Conservation (phyloP, 352 stramenopile species). For the Globisporangium cederbergense region DNA sequence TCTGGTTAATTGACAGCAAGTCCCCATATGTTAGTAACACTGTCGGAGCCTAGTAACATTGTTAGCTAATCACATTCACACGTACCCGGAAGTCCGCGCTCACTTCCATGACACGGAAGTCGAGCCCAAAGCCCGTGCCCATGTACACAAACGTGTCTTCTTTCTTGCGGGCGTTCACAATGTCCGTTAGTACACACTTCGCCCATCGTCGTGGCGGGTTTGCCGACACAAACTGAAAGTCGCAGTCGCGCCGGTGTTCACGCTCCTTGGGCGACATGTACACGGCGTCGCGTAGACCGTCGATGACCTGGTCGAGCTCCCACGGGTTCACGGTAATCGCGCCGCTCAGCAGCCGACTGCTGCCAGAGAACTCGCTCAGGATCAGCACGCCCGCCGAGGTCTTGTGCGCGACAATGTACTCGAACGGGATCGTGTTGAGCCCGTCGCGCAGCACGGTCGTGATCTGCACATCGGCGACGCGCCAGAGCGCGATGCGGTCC, state of each 20-base stretch:
- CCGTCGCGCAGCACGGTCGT: conserved; percentile 72
- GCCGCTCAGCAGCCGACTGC: conserved; percentile 93
- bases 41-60: neutral
- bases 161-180: conserved; percentile 76
- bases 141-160: conserved; percentile 83
- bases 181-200: conserved; percentile 70
- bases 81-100: conserved; percentile 87
- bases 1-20: conserved; percentile 24
- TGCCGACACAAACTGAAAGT: conserved; percentile 72
- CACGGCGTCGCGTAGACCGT: conserved; percentile 63
- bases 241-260: conserved; percentile 67
- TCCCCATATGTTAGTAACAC: neutral
- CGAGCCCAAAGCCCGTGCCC: conserved; percentile 93
- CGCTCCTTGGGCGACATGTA: conserved; percentile 73
- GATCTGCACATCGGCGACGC: conserved; percentile 71
- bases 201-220: conserved; percentile 72
- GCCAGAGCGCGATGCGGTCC: conserved; percentile 72
- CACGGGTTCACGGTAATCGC: conserved; percentile 97
- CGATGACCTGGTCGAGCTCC: conserved; percentile 87
- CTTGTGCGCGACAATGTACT: conserved; percentile 81
- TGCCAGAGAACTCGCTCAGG: conserved; percentile 97
- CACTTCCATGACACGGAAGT: conserved; percentile 96
- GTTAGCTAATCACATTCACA: conserved; percentile 19
- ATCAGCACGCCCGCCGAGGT: conserved; percentile 88
- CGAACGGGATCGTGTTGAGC: conserved; percentile 79